A percentile compares a stretch with the other conserved stretches of the same genome.
Evolutionary conservation across 768 basidiomycete species (phyloP).

Genomic region (Epithele typhae): DNA sequence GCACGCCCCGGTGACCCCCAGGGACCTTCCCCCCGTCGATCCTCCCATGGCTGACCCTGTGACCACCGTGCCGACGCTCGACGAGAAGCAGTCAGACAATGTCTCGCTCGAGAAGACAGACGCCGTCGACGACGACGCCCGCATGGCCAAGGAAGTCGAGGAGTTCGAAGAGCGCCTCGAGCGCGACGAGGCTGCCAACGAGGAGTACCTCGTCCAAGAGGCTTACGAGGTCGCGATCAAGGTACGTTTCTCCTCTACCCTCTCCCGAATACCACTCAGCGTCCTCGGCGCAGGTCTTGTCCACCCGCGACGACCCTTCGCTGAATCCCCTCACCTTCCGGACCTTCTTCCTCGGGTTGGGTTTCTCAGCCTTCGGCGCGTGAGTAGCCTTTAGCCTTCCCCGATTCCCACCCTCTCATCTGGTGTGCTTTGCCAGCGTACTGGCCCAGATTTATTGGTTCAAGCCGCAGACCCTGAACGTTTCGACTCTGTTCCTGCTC

Average conservation of each 20-base stretch:
- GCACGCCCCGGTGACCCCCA: not conserved
- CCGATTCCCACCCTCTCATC: no score
- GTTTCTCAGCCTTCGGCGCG: slow-evolving; percentile 50
- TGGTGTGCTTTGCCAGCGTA: slow-evolving; percentile 20
- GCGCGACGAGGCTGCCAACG: slow-evolving; percentile 27
- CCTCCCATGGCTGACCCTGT: slow-evolving; percentile 14
- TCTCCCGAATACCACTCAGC: not conserved
- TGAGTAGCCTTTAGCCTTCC: slow-evolving; percentile 28
- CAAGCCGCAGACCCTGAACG: slow-evolving; percentile 46
- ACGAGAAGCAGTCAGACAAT: slow-evolving; percentile 20
- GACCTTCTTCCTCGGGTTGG: slow-evolving; percentile 51
- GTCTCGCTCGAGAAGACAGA: slow-evolving; percentile 20
- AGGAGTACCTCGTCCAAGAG: slow-evolving; percentile 32
- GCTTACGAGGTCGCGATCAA: slow-evolving; percentile 39
- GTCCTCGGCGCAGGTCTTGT: slow-evolving; percentile 29
- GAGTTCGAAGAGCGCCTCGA: slow-evolving; percentile 28
- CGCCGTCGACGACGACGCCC: slow-evolving; percentile 20
- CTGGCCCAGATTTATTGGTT: slow-evolving; percentile 31
- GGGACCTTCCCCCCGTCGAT: slow-evolving; percentile 5
- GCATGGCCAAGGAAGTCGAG: slow-evolving; percentile 25
- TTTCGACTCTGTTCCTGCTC: slow-evolving; percentile 47
- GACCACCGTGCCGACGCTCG: slow-evolving; percentile 10
- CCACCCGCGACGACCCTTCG: slow-evolving; percentile 32
- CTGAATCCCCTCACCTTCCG: slow-evolving; percentile 49
- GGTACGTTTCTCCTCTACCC: slow-evolving; percentile 16